phyloP scores from a whole-genome alignment of 1,284 basidiomycete genomes.

The Papiliotrema nemorosa region DNA sequence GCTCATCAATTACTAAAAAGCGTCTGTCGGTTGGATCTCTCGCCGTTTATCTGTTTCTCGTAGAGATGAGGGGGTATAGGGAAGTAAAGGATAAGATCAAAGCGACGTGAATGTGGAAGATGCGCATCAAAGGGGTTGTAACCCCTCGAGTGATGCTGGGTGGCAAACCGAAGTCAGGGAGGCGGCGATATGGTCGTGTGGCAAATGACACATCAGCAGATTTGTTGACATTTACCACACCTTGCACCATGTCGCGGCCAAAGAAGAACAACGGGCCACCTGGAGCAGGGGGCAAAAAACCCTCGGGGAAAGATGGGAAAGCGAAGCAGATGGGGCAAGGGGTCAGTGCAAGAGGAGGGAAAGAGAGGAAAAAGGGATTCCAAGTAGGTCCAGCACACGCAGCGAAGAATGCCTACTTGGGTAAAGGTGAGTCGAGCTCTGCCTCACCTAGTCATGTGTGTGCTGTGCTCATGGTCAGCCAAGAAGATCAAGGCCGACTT shows the following conservation, averaged over 20 bases:
- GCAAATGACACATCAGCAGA: too few relatives aligned
- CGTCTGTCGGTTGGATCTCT: neutral
- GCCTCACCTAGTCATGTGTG: neutral
- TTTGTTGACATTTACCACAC: too few relatives aligned
- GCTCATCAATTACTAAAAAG: slow-evolving; percentile 35
- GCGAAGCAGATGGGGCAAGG: too few relatives aligned
- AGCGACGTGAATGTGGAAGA: neutral
- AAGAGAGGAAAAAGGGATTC: slow-evolving; percentile 32
- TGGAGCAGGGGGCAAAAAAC: neutral
- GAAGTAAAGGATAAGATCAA: slow-evolving; percentile 10
- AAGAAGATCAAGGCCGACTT: slow-evolving; percentile 54
- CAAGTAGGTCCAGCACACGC: slow-evolving; percentile 45
- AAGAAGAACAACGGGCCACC: slow-evolving; percentile 1
- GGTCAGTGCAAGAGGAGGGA: neutral
- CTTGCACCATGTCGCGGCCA: neutral
- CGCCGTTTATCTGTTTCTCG: neutral
- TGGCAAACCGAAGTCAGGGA: too few relatives aligned
- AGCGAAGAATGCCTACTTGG: slow-evolving; percentile 47
- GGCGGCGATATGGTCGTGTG: too few relatives aligned
- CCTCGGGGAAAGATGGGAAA: neutral
- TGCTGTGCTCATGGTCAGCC: slow-evolving; percentile 30
- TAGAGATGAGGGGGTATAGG: slow-evolving; percentile 6
- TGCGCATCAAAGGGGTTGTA: neutral
- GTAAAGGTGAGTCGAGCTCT: slow-evolving; percentile 39
- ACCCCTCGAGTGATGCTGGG: too few relatives aligned